phyloP scores from a whole-genome alignment of 179 eudicot species.

The Silene vulgaris region DNA sequence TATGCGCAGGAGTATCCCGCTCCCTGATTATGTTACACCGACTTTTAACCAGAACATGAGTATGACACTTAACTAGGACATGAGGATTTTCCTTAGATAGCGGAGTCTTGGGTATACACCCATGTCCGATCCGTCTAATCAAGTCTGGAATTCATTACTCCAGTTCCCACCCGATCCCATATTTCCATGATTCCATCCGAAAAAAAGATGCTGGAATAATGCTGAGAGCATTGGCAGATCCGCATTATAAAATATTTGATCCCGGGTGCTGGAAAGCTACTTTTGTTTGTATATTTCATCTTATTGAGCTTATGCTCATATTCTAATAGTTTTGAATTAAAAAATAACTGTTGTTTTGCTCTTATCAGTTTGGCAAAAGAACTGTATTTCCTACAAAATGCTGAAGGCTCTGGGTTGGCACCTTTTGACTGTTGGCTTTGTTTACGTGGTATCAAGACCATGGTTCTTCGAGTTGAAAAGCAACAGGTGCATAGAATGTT shows the following conservation, averaged over 20 bases:
- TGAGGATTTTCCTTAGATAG: too few species aligned
- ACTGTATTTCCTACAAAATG: constrained; percentile 79
- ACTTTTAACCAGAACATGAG: too few species aligned
- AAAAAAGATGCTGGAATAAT: too few species aligned
- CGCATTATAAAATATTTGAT: not conserved
- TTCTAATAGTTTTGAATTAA: not conserved
- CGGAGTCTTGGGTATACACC: too few species aligned
- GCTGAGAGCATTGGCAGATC: too few species aligned
- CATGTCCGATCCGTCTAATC: too few species aligned
- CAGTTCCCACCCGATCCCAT: too few species aligned
- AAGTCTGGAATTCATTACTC: not conserved
- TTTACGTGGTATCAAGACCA: constrained; percentile 93
- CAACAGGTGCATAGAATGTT: constrained; percentile 59
- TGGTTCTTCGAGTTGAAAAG: constrained; percentile 93
- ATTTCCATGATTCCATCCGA: too few species aligned
- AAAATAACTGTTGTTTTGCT: constrained; percentile 12
- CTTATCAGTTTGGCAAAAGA: constrained; percentile 70
- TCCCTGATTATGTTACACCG: too few species aligned
- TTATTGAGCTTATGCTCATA: not conserved
- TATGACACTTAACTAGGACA: too few species aligned
- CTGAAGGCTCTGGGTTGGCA: constrained; percentile 94
- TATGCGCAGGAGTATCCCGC: too few species aligned
- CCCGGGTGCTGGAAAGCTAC: not conserved
- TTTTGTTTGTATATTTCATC: not conserved
- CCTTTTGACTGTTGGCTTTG: constrained; percentile 97